Evolutionary conservation across 2,329 filamentous ascomycete genomes (phyloP), one percentile per base, ranked within the genome.

Genomic region (Botrytis galanthina): DNA sequence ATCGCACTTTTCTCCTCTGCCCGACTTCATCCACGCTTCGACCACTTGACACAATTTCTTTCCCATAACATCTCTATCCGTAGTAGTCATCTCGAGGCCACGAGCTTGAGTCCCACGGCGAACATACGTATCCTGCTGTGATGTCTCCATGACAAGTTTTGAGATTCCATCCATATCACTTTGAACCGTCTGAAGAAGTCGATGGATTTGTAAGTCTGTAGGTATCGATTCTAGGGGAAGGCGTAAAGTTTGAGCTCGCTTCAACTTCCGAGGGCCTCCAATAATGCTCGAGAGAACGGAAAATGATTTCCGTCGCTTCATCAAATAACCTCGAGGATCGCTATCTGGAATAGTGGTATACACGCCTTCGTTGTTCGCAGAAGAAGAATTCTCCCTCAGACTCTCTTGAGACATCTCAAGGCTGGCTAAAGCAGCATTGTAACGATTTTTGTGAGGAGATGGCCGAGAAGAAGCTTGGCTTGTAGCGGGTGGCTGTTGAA

Each of bases 241-340:
- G 35, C 77, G 76, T 29, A 69, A 74, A 20, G 79, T 78, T 60
- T 80, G 80, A 22, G 75, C 73, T 26, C 79, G 74, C 42, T 75
- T 77, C 57, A 77, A 60, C 48, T 77, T 79, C 29, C 64, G 51
- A 29, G 63, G 71, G 4, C 48, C 70, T n/a, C 74, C 75, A n/a
- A 68, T 71, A 22, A 72, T 75, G 22, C 42, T 72, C n/a, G 61
- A 59, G 26, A 73, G 39, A 68, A 64, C 46, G 16, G 71, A 62
- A 42, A 76, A 70, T 4, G 77, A 79, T 44, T 75, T 78, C 68
- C 79, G 80, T 44, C 75, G 74, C 71, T 75, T 79, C 74, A 81
- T 81, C 26, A 80, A 67, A 70, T 81, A 81, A 16, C 78, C 78
- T 70, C 79, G 77, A 32, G 80, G 78, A 70, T 81, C 80, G 18